Evolutionary conservation across 1,284 basidiomycete genomes (phyloP), one percentile per base, ranked within the genome.

Genomic region (Xerocomus nothofagi): DNA sequence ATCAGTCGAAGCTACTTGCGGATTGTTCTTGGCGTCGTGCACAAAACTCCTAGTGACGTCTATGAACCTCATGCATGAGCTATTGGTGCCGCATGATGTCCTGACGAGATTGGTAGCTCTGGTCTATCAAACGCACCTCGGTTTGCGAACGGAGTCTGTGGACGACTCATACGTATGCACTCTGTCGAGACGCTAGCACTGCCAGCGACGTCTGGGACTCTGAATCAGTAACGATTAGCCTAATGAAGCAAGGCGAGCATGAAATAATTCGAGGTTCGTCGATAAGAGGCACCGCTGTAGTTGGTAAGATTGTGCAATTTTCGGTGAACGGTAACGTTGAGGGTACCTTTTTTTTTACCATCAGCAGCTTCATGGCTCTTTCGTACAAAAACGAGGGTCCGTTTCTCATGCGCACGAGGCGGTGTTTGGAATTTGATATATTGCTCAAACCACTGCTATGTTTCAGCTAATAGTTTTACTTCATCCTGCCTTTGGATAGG

Each of bases 1-100:
- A 21, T 37, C 21, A 1, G 32, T 46, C 6, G 51, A 44, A 1
- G 31, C 7, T 15, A 31, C 30, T 8, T 49, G 23, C 8, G 17
- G n/a, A 10, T 27, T 37, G 3, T 40, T 38, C 42, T 65, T 61
- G 53, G 46, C 18, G 4, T 57, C 54, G 47, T 47, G 31, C 9
- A 40, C 20, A 21, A 50, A 62, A n/a, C 7, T 29, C 15, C 32
- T 23, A 33, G 9, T 20, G 36, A 23, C 3, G 32, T 39, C 57
- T 60, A 30, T 20, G 39, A 41, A 27, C 9, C 4, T 14, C 21
- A 32, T 58, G 43, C 21, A 32, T 58, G 43, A 66, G 50, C 18
- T 4, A 33, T 27, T 15, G 4, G 26, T 8, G 17, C 31, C 14
- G 32, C 31, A 27, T n/a, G 11, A 20, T 2, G 41, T 26, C 26